phyloP scores from a whole-genome alignment of 768 basidiomycete genomes.

The Jaapia argillacea region DNA sequence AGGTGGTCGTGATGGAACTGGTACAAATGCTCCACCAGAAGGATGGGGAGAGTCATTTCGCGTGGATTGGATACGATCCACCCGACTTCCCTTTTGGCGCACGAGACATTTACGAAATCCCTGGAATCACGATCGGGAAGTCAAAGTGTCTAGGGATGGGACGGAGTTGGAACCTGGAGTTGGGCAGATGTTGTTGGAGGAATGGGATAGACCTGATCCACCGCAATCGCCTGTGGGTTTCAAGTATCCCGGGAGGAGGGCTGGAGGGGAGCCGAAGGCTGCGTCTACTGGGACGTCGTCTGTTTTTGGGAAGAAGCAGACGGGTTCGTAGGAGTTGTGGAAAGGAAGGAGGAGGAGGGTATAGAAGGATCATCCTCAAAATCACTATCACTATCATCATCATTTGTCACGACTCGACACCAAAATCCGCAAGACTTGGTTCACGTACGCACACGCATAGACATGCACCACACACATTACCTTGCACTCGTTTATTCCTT shows the following conservation, averaged over 20 bases:
- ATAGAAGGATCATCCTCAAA: no score
- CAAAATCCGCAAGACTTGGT: background rate
- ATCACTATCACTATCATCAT: no score
- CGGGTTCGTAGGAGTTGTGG: no score
- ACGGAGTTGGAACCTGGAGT: constrained; percentile 83
- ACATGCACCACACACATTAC: constrained; percentile 5
- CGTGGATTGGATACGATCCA: constrained; percentile 72
- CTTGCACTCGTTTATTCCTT: constrained; percentile 6
- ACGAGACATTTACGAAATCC: constrained; percentile 80
- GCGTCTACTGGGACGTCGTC: background rate
- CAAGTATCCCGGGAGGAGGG: constrained; percentile 1
- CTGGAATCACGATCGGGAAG: constrained; percentile 82
- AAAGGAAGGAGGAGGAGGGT: no score
- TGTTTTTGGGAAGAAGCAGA: no score
- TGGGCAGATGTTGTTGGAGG: constrained; percentile 56
- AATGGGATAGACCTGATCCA: constrained; percentile 42
- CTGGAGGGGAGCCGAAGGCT: constrained; percentile 3
- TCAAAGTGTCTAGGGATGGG: constrained; percentile 81
- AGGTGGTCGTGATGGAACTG: constrained; percentile 17
- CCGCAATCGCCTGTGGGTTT: constrained; percentile 9
- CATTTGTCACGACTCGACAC: background rate
- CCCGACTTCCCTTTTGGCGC: constrained; percentile 61
- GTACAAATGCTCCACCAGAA: constrained; percentile 11
- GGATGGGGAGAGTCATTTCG: constrained; percentile 75
- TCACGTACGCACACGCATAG: background rate